Evolutionary conservation across 441 rosid genomes (phyloP).

Genomic region (Cnidoscolus chayamansa): DNA sequence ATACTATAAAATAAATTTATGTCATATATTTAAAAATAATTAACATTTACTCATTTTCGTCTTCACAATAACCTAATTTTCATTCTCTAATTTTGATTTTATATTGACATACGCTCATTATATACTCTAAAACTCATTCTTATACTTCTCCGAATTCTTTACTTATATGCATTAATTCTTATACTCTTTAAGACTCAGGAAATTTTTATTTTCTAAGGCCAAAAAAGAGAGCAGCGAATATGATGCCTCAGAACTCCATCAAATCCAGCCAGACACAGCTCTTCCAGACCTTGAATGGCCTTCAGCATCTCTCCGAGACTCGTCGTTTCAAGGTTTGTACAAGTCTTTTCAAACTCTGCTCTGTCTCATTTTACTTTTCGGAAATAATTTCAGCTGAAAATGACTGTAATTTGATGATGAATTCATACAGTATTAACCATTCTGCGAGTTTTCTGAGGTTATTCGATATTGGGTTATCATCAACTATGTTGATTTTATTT

Average conservation of each 20-base stretch:
- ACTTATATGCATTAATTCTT: too few species aligned
- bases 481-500: background rate
- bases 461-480: background rate
- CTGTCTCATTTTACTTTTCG: background rate
- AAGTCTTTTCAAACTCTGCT: background rate
- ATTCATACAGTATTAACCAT: background rate
- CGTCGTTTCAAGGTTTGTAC: slow-evolving; percentile 61
- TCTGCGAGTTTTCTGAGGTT: background rate
- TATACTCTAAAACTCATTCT: too few species aligned
- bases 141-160: too few species aligned
- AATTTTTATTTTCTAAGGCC: too few species aligned
- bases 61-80: too few species aligned
- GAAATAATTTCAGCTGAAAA: background rate
- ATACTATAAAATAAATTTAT: too few species aligned
- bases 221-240: slow-evolving; percentile 9
- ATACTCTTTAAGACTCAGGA: too few species aligned
- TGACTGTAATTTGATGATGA: background rate
- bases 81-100: too few species aligned
- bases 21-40: too few species aligned
- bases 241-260: slow-evolving; percentile 41
- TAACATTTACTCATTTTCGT: too few species aligned
- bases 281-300: slow-evolving; percentile 58
- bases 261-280: slow-evolving; percentile 39
- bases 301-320: slow-evolving; percentile 59
- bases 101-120: too few species aligned